A percentile compares a stretch with the other conserved stretches of the same genome.
Evolutionary conservation across 345 rosid genomes (phyloP).

Genomic region (Erysimum cheiranthoides): DNA sequence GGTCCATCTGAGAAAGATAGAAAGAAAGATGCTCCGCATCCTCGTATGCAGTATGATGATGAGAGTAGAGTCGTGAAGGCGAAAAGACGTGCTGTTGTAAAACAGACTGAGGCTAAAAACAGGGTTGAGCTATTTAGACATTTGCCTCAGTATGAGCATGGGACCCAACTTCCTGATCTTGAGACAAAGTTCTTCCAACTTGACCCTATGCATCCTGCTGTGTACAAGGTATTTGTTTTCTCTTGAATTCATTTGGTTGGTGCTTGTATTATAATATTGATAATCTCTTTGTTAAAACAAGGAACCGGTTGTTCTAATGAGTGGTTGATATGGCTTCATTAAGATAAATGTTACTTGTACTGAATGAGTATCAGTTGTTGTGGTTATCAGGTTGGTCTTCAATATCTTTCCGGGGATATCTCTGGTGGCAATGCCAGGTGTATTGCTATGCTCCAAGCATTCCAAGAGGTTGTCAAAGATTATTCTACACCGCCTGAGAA

Average conservation of each 20-base stretch:
- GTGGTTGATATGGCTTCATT: background rate
- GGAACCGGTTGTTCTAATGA: slow-evolving; percentile 13
- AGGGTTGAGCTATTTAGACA: slow-evolving; percentile 96
- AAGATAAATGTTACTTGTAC: slow-evolving; percentile 3
- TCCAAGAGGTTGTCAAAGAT: slow-evolving; percentile 79
- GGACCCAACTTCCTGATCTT: slow-evolving; percentile 87
- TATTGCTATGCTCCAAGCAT: slow-evolving; percentile 97
- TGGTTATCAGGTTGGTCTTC: slow-evolving; percentile 80
- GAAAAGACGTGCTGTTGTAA: slow-evolving; percentile 85
- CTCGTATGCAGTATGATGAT: slow-evolving; percentile 96
- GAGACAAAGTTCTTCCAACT: slow-evolving; percentile 83
- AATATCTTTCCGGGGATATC: slow-evolving; percentile 81
- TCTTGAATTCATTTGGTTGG: background rate
- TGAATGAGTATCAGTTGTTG: slow-evolving; percentile 35
- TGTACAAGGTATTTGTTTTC: slow-evolving; percentile 67
- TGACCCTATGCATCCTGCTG: slow-evolving; percentile 92
- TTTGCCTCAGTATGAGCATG: slow-evolving; percentile 96
- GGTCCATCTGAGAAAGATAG: slow-evolving; percentile 78
- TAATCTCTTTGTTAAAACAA: background rate
- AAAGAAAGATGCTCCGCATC: slow-evolving; percentile 95
- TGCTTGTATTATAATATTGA: background rate
- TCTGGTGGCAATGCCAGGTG: slow-evolving; percentile 96
- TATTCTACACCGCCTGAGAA: slow-evolving; percentile 84
- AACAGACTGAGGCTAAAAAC: slow-evolving; percentile 85
- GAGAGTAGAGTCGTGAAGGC: slow-evolving; percentile 90